Base-by-base conservation (phyloP, 768 basidiomycete species). In the Strobilomyces dryophilus region DNA sequence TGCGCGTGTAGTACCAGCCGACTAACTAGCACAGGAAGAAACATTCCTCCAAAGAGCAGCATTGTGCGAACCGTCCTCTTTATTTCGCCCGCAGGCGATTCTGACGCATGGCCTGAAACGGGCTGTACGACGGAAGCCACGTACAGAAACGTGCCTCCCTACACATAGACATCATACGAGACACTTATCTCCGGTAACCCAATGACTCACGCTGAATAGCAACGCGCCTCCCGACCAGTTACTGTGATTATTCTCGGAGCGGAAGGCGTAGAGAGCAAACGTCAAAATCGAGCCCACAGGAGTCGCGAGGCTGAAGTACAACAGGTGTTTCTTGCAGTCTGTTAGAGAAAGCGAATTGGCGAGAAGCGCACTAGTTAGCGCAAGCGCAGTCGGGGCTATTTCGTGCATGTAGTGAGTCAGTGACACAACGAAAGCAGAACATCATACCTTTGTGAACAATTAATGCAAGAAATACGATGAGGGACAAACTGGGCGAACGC, bases 101-200 rank as follows among this genome's bases (percentile, higher is more conserved):
- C 72, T 36, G 64, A 70, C 26, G 68, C 65, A 48, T 77, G 75
- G 17, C 78, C 74, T 31, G 86, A 84, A 31, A 86, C 78, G 3
- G 88, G 82, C 63, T 92, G 90, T n/a, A 93, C 75, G 37, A 92
- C 86, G 1, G 93, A 93, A 1, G 94, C 92, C 9, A 98, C 95
- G 64, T 95, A 97, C 36, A 98, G 76, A 72, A 97, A 97, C 4
- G 92, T 93, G 9, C 94, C 94, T 42, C 91, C 94, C 91, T 94
- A 51, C 32, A 40, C 21, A 34, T 39, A 8, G 31, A 40, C 31
- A 8, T 29, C 8, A 24, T 48, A 45, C 56, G 29, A 64, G 40
- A 29, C 15, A 42, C 32, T 20, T 9, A 36, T 45, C 26, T 40
- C 26, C 18, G 20, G 21, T 21, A 11, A 36, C 27, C 34, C 9